Evolutionary conservation across 768 basidiomycete genomes (phyloP), one percentile per base, ranked within the genome.

Genomic region (Hysterangium stoloniferum): DNA sequence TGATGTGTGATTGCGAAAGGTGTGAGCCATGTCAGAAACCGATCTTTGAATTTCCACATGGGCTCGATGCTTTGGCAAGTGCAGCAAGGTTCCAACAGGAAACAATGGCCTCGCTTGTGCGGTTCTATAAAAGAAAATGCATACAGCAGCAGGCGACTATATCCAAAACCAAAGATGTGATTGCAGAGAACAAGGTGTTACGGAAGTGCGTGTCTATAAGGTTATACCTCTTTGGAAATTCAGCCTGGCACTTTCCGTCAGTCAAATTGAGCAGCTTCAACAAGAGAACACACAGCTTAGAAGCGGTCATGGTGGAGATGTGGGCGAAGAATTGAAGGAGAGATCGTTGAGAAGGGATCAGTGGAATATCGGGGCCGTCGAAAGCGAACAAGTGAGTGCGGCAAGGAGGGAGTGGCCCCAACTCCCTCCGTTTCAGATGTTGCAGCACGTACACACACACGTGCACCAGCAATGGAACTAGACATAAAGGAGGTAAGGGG

Each of bases 81-180:
- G 76, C 87, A 15, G 73, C 76, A 45, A 86, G 84, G 86, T 88
- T 88, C 58, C 88, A 92, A 64, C 79, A 85, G 66, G 84, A 86
- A 57, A 77, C 78, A 9, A 75, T 90, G 66, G 79, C 80, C 4
- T 70, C 75, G 27, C 78, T 87, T 54, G 74, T 87, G 36, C 74
- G 78, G 37, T 75, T 77, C 55, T 84, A 82, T 59, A 80, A 77
- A 55, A 61, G 67, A 9, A 77, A 79, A 54, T 74, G 75, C 56
- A 63, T 76, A 28, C 80, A 85, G 57, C 76, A 78, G 45, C 72
- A 77, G 6, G 63, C 61, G 4, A 54, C 76, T 9, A 67, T 82
- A 15, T 78, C 82, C 20, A 72, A 75, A 9, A 60, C 80, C 7
- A 79, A 74, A 57, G 66, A 66, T 4, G 77, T 82, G 38, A 57